Evolutionary conservation across 768 basidiomycete species (phyloP).

Genomic region (Leccinum imitatum): DNA sequence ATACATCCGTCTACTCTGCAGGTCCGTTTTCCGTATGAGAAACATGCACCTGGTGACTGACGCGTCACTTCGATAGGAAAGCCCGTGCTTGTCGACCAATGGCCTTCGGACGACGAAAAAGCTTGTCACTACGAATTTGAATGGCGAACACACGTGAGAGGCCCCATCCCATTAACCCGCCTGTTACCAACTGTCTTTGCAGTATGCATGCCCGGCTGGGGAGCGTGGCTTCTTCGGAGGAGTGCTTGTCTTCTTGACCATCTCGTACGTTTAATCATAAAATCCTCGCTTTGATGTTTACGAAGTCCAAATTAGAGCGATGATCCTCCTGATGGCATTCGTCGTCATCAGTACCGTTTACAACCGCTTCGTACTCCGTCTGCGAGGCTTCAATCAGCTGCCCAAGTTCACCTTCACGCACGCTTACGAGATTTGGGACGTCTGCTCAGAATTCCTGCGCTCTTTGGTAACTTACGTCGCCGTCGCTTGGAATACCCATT

Average conservation of each 20-base stretch:
- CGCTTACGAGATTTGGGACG: conserved; percentile 20
- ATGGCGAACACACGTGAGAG: conserved; percentile 76
- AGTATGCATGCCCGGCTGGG: conserved; percentile 75
- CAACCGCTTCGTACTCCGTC: conserved; percentile 73
- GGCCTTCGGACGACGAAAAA: conserved; percentile 56
- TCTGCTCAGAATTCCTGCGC: conserved; percentile 21
- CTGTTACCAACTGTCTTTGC: neutral
- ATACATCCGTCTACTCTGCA: conserved; percentile 54
- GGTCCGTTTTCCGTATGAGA: conserved; percentile 33
- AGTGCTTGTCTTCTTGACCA: conserved; percentile 54
- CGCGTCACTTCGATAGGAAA: conserved; percentile 31
- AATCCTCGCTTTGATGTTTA: neutral
- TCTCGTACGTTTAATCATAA: conserved; percentile 48
- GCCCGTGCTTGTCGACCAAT: conserved; percentile 60
- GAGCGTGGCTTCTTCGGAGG: conserved; percentile 51
- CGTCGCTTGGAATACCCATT: conserved; percentile 20
- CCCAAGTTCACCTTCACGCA: conserved; percentile 52
- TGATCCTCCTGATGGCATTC: conserved; percentile 61
- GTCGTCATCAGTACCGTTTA: conserved; percentile 70
- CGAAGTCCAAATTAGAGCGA: conserved; percentile 40
- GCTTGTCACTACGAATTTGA: conserved; percentile 82
- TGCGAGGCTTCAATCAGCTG: conserved; percentile 70
- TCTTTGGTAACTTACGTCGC: conserved; percentile 12
- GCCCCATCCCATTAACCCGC: neutral
- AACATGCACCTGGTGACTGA: neutral